A percentile compares a stretch with the other conserved stretches of the same genome.
Evolutionary conservation across 1,139 yeast genomes (phyloP).

Genomic region (Yamadazyma dushanensis): DNA sequence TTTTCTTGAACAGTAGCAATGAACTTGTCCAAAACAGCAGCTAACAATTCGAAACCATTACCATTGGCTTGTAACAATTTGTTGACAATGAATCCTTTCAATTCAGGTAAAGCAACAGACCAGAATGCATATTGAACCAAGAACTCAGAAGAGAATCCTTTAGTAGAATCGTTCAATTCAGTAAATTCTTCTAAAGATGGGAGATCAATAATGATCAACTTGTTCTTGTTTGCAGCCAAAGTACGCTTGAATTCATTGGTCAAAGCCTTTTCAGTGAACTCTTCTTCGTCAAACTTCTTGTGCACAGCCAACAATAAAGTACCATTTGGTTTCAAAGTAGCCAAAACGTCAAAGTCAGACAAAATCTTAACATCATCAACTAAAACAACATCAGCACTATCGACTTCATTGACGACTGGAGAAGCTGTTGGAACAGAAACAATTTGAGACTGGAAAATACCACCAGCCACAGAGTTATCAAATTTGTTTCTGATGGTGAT

Average conservation of each 20-base stretch:
- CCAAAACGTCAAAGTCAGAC: conserved; percentile 57
- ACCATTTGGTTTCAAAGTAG: conserved; percentile 59
- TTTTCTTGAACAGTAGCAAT: conserved; percentile 52
- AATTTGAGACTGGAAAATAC: conserved; percentile 78
- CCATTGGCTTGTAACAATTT: conserved; percentile 82
- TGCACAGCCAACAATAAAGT: conserved; percentile 36
- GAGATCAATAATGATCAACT: conserved; percentile 57
- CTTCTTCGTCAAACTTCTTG: conserved; percentile 40
- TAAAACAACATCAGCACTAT: conserved; percentile 61
- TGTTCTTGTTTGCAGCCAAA: conserved; percentile 54
- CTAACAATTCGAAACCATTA: conserved; percentile 77
- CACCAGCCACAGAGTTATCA: conserved; percentile 73
- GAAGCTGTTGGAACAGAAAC: conserved; percentile 35
- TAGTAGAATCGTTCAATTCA: conserved; percentile 55
- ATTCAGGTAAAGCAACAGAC: conserved; percentile 65
- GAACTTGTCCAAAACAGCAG: conserved; percentile 76
- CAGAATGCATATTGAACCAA: conserved; percentile 82
- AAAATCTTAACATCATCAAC: conserved; percentile 61
- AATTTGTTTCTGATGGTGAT: conserved; percentile 63
- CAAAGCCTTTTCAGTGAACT: conserved; percentile 46
- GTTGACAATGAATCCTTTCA: conserved; percentile 69
- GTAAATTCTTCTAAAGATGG: conserved; percentile 56
- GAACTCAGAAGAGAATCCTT: conserved; percentile 74
- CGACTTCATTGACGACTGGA: conserved; percentile 39
- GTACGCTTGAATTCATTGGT: conserved; percentile 54